Conservation (phyloP, 148 eudicot genomes). For the Vaccinium macrocarpon region DNA sequence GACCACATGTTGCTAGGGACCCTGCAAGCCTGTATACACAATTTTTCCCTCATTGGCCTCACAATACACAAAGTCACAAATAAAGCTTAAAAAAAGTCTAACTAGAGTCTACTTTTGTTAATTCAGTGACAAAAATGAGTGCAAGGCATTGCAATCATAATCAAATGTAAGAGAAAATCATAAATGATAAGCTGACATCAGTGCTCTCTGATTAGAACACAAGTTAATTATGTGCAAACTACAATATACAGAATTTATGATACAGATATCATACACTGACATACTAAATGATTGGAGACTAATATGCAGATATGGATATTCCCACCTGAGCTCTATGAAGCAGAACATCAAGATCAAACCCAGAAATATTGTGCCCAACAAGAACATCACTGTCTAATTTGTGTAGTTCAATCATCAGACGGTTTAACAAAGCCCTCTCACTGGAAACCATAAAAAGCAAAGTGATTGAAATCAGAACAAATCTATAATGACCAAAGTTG, state of each 20-base stretch:
- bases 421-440: constrained; percentile 83
- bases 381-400: constrained; percentile 91
- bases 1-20: constrained; percentile 89
- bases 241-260: background rate
- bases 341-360: constrained; percentile 92
- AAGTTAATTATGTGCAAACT: background rate
- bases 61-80: no score
- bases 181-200: background rate
- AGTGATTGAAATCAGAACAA: constrained; percentile 1
- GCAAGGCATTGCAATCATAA: background rate
- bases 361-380: constrained; percentile 97
- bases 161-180: background rate
- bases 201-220: background rate
- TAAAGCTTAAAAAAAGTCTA: background rate
- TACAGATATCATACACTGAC: background rate
- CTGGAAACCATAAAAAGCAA: constrained; percentile 38
- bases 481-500: background rate
- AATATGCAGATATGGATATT: background rate
- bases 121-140: background rate
- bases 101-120: background rate
- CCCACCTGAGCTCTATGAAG: constrained; percentile 91
- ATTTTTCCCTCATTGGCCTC: background rate
- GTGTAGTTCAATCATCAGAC: constrained; percentile 83
- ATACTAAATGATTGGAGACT: background rate
- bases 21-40: constrained; percentile 64